These are phyloP conservation scores for Rutstroemia sp. DNA, from an alignment of 2,329 filamentous ascomycete genomes.

Conservation along the genomic window DNA sequence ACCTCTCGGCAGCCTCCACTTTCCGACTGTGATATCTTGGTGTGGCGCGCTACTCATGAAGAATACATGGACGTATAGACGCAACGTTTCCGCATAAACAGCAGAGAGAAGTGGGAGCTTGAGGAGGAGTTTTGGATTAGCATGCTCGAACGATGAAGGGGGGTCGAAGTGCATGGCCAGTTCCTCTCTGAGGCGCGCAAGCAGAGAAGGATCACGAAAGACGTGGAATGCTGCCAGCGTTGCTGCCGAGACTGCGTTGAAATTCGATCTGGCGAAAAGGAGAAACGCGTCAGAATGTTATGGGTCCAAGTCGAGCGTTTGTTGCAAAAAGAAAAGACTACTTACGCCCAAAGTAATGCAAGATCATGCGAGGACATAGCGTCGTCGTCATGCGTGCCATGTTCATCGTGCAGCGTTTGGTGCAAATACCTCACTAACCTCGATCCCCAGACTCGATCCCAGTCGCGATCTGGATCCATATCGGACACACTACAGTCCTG, in stretches of 20 bases:
- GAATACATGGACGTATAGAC: neutral
- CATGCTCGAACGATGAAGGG: neutral
- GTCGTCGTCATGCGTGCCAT: neutral
- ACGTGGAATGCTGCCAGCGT: neutral
- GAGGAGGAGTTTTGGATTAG: neutral
- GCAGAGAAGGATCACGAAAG: neutral
- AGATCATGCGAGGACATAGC: neutral
- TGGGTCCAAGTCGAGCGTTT: neutral
- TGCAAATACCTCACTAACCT: neutral
- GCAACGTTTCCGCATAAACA: neutral
- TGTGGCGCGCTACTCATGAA: neutral
- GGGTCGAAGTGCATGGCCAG: neutral
- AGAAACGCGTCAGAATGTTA: no score
- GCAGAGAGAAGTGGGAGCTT: neutral
- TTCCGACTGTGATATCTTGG: neutral
- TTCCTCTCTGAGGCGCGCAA: neutral
- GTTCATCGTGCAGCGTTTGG: neutral
- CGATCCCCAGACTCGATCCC: neutral
- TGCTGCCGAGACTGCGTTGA: neutral
- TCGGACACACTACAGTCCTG: neutral
- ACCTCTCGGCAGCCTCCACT: neutral
- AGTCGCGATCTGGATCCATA: neutral
- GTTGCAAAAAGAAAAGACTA: neutral
- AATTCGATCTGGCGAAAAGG: neutral
- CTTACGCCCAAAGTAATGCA: neutral